These are phyloP conservation scores for Delitschia confertaspora DNA, from an alignment of 495 filamentous ascomycete species.

Conservation along the genomic window DNA sequence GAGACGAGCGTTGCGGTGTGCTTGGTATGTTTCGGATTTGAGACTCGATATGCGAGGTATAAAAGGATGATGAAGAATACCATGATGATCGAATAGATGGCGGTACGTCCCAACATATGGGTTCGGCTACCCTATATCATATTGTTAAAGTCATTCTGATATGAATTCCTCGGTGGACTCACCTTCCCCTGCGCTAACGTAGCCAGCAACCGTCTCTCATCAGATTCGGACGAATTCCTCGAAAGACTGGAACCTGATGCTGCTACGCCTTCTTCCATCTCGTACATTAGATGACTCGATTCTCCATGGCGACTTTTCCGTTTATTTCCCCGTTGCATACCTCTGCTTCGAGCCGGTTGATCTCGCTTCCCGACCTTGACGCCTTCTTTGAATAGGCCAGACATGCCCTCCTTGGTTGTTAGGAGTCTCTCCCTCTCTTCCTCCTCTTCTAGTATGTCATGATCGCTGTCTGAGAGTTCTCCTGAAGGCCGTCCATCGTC, in stretches of 20 bases:
- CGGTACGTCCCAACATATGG: conserved; percentile 14
- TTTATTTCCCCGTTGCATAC: conserved; percentile 25
- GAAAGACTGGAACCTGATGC: conserved; percentile 15
- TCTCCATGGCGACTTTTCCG: conserved; percentile 14
- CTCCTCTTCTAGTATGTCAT: conserved; percentile 73
- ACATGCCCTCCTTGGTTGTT: conserved; percentile 43
- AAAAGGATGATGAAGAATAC: conserved; percentile 47
- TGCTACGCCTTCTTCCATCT: conserved; percentile 36
- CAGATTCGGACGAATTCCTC: conserved; percentile 23
- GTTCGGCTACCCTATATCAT: conserved; percentile 3
- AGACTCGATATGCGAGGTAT: conserved; percentile 48
- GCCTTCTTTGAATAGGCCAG: conserved; percentile 38
- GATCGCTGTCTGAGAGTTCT: conserved; percentile 63
- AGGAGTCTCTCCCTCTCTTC: conserved; percentile 79
- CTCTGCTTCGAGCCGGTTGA: conserved; percentile 36
- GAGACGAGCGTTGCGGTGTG: conserved; percentile 38
- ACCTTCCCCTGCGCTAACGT: conserved; percentile 12
- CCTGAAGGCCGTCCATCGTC: conserved; percentile 49
- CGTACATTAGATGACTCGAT: conserved; percentile 24
- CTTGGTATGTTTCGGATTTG: conserved; percentile 37
- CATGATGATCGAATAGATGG: conserved; percentile 35
- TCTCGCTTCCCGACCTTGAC: conserved; percentile 52
- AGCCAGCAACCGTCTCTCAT: conserved; percentile 15
- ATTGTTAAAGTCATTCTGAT: neutral
- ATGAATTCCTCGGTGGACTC: neutral